Conservation (phyloP, 2,329 filamentous ascomycete species). For the Microdochium paspali region DNA sequence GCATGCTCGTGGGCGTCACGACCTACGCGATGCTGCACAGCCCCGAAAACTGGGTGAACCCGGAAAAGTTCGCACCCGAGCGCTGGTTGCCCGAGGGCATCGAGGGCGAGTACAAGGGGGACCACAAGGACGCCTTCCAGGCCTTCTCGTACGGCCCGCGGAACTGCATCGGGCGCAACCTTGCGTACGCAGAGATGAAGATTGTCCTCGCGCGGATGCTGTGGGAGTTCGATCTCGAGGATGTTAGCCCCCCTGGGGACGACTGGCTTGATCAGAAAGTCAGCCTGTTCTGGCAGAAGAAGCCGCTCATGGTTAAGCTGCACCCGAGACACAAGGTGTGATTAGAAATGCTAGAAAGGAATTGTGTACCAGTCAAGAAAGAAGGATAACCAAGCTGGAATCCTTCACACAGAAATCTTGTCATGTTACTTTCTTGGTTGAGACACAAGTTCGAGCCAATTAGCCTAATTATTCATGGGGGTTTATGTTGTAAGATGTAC, state of each 20-base stretch:
- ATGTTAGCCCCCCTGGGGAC: constrained; percentile 10
- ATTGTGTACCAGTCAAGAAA: no score
- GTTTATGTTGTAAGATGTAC: no score
- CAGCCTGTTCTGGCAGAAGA: constrained; percentile 7
- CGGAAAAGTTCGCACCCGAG: constrained; percentile 4
- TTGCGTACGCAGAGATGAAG: constrained; percentile 28
- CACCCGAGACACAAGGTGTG: constrained; percentile 2
- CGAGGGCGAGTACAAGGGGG: constrained; percentile 13
- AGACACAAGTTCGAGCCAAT: no score
- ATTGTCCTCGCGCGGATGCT: constrained; percentile 24
- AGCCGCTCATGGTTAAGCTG: constrained; percentile 6
- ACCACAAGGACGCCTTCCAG: constrained; percentile 16
- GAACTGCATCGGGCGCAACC: constrained; percentile 22
- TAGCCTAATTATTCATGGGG: no score
- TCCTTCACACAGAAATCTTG: no score
- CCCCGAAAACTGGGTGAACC: constrained; percentile 5
- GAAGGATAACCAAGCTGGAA: no score
- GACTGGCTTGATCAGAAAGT: constrained; percentile 8
- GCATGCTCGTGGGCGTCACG: constrained; percentile 5
- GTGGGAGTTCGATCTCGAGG: constrained; percentile 25
- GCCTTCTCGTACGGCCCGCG: constrained; percentile 21
- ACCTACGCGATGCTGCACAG: constrained; percentile 7
- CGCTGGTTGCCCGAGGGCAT: constrained; percentile 8
- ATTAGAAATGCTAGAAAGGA: no score
- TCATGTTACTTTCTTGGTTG: no score